These are phyloP conservation scores for Juncus inflexus DNA, from an alignment of 176 grass and related monocot species.

Conservation along the genomic window DNA sequence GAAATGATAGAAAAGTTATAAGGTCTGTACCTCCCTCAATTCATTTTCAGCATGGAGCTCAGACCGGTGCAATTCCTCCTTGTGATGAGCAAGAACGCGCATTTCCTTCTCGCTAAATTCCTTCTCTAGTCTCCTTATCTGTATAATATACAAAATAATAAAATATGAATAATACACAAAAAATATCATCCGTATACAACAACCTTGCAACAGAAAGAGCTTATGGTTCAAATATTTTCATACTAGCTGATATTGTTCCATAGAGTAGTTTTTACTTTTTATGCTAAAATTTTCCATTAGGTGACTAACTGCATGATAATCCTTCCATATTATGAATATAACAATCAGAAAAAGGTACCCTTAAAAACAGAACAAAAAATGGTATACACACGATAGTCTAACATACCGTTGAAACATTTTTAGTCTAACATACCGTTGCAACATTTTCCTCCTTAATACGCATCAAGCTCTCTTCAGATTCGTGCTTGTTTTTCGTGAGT, in stretches of 20 bases:
- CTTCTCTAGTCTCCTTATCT: slow-evolving; percentile 74
- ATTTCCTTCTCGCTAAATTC: slow-evolving; percentile 73
- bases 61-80: slow-evolving; percentile 68
- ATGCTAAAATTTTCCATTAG: background rate
- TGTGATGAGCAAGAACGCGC: slow-evolving; percentile 54
- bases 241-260: background rate
- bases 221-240: background rate
- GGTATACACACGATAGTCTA: background rate
- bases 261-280: too few species aligned
- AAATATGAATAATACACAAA: background rate
- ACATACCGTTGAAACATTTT: slow-evolving; percentile 59
- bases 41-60: slow-evolving; percentile 86
- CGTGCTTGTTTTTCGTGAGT: slow-evolving; percentile 63
- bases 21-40: slow-evolving; percentile 60
- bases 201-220: background rate
- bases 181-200: slow-evolving; percentile 4
- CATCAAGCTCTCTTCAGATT: slow-evolving; percentile 49
- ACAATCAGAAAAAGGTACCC: slow-evolving; percentile 10
- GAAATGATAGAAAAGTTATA: background rate
- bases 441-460: slow-evolving; percentile 65
- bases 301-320: background rate
- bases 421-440: slow-evolving; percentile 43
- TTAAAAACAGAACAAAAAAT: slow-evolving; percentile 21
- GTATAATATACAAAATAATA: slow-evolving; percentile 21
- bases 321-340: background rate